Base-by-base conservation (phyloP, 2,329 filamentous ascomycete species). In the Sporothrix sp. region DNA sequence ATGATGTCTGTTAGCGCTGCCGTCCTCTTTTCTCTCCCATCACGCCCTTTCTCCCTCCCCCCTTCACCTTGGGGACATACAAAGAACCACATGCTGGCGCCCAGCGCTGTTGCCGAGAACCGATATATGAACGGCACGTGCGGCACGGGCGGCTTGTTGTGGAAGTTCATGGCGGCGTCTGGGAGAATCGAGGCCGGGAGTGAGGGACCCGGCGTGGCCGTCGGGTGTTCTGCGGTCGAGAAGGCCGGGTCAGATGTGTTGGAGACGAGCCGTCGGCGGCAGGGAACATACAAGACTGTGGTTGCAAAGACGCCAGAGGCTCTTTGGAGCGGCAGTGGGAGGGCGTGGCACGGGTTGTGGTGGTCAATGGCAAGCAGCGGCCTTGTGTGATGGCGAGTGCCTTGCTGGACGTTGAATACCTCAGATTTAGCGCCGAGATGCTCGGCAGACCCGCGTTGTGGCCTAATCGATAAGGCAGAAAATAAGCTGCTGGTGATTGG, bases 61-160 rank as follows among this genome's bases (percentile, higher is more conserved):
- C 10, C 9, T 21, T 51, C 21, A 40, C 14, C 14, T 28, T 52
- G 43, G 54, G 7, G 20, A 38, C 56, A 54, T 79, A 97, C 90
- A 69, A 93, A 98, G 72, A 98, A 97, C 93, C 93, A 98, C 93
- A 97, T 98, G 71, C 85, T 87, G 50, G 93, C 93, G 60, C 89
- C 87, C 56, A 98, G 76, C 55, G 84, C 87, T 39, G 88, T 96
- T 42, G 87, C 91, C 52, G 83, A 79, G 68, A 91, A 85, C 65
- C 87, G 81, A 74, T 97, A 95, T 58, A 95, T 65, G 46, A 68
- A 67, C 35, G 71, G 70, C 55, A 76, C 74, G 58, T 75, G 73
- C 57, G 75, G 71, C 20, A 57, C 50, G 33, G 56, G 53, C 38
- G 57, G 54, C 45, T 55, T 57, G 51, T 57, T 54, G 52, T 56